A percentile compares a stretch with the other conserved stretches of the same genome.
phyloP scores from a whole-genome alignment of 2,329 filamentous ascomycete genomes.

The Biscogniauxia marginata region DNA sequence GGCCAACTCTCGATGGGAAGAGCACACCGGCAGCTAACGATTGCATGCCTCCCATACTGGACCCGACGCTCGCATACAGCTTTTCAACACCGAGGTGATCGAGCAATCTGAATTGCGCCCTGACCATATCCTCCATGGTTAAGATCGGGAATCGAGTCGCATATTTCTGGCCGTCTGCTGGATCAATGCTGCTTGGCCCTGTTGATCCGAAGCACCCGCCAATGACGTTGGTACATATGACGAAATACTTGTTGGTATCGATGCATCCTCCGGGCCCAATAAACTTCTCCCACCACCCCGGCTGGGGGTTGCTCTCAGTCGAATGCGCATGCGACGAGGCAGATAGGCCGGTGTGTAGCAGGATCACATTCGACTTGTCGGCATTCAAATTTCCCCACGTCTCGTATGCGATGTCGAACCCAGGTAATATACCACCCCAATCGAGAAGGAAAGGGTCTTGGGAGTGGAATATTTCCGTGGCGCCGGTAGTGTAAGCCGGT shows the following conservation, averaged over 20 bases:
- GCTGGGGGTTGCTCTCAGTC: conserved; percentile 79
- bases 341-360: conserved; percentile 90
- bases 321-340: conserved; percentile 97
- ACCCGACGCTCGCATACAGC: conserved; percentile 89
- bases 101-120: conserved; percentile 87
- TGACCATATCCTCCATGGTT: conserved; percentile 96
- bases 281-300: conserved; percentile 99
- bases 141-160: conserved; percentile 94
- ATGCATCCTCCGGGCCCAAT: conserved; percentile 84
- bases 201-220: conserved; percentile 96
- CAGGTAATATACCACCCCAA: conserved; percentile 89
- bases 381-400: conserved; percentile 82
- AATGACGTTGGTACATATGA: conserved; percentile 96
- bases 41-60: conserved; percentile 99
- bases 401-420: conserved; percentile 91
- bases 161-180: conserved; percentile 82
- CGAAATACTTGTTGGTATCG: conserved; percentile 86
- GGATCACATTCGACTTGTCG: conserved; percentile 82
- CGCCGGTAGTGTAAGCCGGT: conserved; percentile 88
- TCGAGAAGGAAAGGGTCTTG: conserved; percentile 76
- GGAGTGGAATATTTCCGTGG: conserved; percentile 76
- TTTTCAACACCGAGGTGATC: conserved; percentile 74
- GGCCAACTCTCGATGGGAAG: conserved; percentile 77
- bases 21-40: conserved; percentile 82
- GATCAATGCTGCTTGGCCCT: conserved; percentile 83